These are phyloP conservation scores for Cutaneotrichosporon daszewskae DNA, from an alignment of 1,284 basidiomycete species.

Conservation along the genomic window DNA sequence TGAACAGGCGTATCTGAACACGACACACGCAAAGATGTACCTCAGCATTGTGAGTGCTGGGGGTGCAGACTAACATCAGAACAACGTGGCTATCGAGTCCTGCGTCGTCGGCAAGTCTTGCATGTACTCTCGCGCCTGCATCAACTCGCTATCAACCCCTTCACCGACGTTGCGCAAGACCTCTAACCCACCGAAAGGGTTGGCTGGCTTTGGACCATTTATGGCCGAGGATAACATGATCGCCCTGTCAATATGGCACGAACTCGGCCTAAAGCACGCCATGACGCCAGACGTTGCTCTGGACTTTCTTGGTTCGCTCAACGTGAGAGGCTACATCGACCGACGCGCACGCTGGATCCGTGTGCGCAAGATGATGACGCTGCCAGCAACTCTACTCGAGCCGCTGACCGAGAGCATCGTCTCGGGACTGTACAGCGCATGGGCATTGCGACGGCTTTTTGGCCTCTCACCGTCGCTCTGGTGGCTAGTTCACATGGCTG, in stretches of 20 bases:
- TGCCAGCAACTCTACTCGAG: constrained; percentile 74
- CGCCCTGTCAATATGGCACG: constrained; percentile 80
- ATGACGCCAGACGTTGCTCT: constrained; percentile 80
- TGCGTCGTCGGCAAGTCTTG: constrained; percentile 98
- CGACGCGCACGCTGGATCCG: constrained; percentile 88
- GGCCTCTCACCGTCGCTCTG: constrained; percentile 59
- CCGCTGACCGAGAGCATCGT: constrained; percentile 82
- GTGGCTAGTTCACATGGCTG: constrained; percentile 65
- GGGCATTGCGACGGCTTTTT: constrained; percentile 56
- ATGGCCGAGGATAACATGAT: constrained; percentile 97
- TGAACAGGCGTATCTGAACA: constrained; percentile 92
- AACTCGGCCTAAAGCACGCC: constrained; percentile 75
- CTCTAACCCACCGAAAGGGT: constrained; percentile 47
- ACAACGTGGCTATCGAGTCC: constrained; percentile 71
- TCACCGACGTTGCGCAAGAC: constrained; percentile 29
- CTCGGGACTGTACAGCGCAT: constrained; percentile 59
- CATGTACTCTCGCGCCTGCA: constrained; percentile 82
- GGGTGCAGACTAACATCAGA: constrained; percentile 24
- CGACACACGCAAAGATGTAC: constrained; percentile 99
- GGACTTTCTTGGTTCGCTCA: constrained; percentile 83
- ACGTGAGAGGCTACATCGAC: constrained; percentile 70
- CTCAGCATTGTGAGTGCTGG: constrained; percentile 62
- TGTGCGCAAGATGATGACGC: constrained; percentile 85
- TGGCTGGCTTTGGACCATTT: constrained; percentile 74
- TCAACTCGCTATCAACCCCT: constrained; percentile 35